Evolutionary conservation across 139 green algal genomes (phyloP).

Genomic region (Picochlorum sp.): DNA sequence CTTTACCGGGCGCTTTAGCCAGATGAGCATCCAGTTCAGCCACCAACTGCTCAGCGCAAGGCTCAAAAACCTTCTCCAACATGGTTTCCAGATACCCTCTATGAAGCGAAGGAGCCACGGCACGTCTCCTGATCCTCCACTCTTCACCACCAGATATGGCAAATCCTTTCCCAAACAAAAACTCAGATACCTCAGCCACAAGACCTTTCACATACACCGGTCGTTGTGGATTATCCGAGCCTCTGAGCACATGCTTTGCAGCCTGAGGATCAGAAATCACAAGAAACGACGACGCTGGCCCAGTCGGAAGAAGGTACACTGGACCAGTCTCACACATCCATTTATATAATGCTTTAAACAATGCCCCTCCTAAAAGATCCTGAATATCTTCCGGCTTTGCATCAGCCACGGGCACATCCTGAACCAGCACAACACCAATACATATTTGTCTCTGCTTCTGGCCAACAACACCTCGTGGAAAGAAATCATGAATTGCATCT

Average conservation of each 20-base stretch:
- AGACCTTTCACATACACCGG: slow-evolving; percentile 83
- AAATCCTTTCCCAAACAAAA: slow-evolving; percentile 96
- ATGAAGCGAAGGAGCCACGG: slow-evolving; percentile 88
- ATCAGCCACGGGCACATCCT: slow-evolving; percentile 91
- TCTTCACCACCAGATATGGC: slow-evolving; percentile 75
- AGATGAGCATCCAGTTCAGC: slow-evolving; percentile 55
- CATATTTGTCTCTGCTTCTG: slow-evolving; percentile 21
- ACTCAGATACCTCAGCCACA: slow-evolving; percentile 82
- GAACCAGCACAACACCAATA: no score
- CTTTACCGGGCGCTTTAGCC: slow-evolving; percentile 9
- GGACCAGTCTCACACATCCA: slow-evolving; percentile 82
- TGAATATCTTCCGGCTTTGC: slow-evolving; percentile 93
- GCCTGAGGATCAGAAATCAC: slow-evolving; percentile 83
- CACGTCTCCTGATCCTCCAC: slow-evolving; percentile 68
- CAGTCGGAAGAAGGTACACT: slow-evolving; percentile 88
- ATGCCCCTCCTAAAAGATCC: slow-evolving; percentile 88
- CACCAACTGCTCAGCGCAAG: slow-evolving; percentile 48
- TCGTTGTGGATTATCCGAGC: slow-evolving; percentile 66
- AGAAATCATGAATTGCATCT: not conserved
- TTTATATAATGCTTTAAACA: slow-evolving; percentile 87
- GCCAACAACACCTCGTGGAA: no score
- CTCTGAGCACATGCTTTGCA: slow-evolving; percentile 89
- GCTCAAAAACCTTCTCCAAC: slow-evolving; percentile 76
- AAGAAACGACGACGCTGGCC: slow-evolving; percentile 75
- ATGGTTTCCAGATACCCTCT: slow-evolving; percentile 85